Evolutionary conservation across 208 protist genomes (phyloP), one percentile per base, ranked within the genome.

Genomic region (Lotmaria passim): DNA sequence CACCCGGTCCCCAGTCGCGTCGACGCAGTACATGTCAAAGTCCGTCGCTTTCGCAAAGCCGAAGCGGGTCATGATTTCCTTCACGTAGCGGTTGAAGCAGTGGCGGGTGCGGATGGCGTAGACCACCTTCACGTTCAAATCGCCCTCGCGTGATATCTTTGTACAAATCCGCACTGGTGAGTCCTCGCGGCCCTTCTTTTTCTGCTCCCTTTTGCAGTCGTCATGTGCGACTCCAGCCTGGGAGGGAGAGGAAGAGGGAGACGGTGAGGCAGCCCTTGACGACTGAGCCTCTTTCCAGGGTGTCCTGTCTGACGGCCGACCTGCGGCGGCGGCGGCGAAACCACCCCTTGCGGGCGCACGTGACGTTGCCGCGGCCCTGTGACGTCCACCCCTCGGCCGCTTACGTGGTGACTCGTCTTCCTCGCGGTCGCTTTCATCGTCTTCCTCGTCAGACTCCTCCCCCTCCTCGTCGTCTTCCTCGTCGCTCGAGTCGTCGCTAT

Each of bases 21-120:
- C 87, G 28, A 93, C 76, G 55, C 81, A 89, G 73, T 91, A 95
- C 74, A 95, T 83, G 66, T 92, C 86, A 65, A 95, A 95, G 59
- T 93, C 90, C 11, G 61, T 67, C 15, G 77, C 33, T 24, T 82
- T 58, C 31, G 52, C 65, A 62, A 91, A 95, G 24, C 75, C 69
- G 53, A 93, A 95, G 31, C 90, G 90, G 7, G 43, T 56, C 85
- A 86, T 91, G 30, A 95, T 58, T 57, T 90, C 78, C 26, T 68
- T 69, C 10, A 84, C 53, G 57, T 85, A 91, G 19, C 53, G 48
- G 8, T 31, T 55, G 55, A 93, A 92, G 24, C 57, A 56, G 30
- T 80, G 86, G 5, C 74, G 70, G 0, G 59, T 51, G n/a, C 71
- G 62, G 39, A 44, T 58, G 43, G 92, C 70, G 65, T 72, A 74